phyloP scores from a whole-genome alignment of 2,329 filamentous ascomycete species.

The Colletotrichum chrysophilum region DNA sequence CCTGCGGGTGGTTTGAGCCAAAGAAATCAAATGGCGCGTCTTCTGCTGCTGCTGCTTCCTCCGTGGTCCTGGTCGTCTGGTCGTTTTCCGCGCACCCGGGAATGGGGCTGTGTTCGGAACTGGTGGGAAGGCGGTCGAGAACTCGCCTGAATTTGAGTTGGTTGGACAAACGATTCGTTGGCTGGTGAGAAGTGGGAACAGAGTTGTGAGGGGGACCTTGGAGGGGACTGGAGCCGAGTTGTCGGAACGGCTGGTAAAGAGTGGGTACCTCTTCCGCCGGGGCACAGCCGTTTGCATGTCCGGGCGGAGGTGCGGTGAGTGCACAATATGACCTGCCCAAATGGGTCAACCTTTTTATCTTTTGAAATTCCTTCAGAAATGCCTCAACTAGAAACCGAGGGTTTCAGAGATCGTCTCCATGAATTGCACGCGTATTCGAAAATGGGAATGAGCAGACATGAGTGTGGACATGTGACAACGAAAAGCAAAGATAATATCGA shows the following conservation, averaged over 20 bases:
- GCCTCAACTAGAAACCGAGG: background rate
- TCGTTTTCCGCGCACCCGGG: background rate
- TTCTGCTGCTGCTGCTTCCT: background rate
- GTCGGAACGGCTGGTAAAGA: constrained; percentile 2
- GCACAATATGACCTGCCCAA: background rate
- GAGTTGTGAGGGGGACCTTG: background rate
- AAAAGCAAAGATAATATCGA: too few relatives aligned
- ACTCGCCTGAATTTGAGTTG: background rate
- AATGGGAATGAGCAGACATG: too few relatives aligned
- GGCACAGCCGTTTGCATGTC: background rate
- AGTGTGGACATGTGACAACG: too few relatives aligned
- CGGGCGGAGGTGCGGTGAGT: background rate
- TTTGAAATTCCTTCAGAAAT: background rate
- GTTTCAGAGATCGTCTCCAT: background rate
- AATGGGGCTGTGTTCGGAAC: constrained; percentile 1
- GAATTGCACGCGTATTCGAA: too few relatives aligned
- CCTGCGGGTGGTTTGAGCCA: background rate
- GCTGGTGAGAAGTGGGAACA: background rate
- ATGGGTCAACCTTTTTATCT: background rate
- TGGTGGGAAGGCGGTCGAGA: background rate
- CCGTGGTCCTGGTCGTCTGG: background rate
- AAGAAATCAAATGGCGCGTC: background rate
- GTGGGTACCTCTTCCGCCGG: background rate
- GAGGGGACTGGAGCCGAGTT: background rate
- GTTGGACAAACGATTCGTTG: background rate